phyloP scores from a whole-genome alignment of 768 basidiomycete genomes.

The Termitomyces titanicus region DNA sequence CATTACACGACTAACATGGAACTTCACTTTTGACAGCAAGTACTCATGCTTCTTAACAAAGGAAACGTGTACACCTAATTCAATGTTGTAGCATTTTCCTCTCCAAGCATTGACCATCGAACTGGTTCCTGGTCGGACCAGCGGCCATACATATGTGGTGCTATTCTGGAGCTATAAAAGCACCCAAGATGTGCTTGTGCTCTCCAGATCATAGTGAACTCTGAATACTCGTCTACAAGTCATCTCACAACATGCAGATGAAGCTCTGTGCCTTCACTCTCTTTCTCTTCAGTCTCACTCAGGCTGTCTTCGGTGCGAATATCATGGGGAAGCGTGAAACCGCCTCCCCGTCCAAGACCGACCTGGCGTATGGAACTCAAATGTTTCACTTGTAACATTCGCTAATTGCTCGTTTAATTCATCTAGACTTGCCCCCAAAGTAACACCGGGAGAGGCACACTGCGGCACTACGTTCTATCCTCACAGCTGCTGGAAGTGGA shows the following conservation, averaged over 20 bases:
- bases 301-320: neutral
- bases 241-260: conserved; percentile 12
- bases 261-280: conserved; percentile 6
- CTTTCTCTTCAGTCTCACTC: neutral
- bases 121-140: too few relatives aligned
- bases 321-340: neutral
- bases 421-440: neutral
- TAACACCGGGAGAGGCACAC: neutral
- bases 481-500: neutral
- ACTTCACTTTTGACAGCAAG: too few relatives aligned
- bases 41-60: too few relatives aligned
- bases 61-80: too few relatives aligned
- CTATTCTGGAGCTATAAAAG: neutral
- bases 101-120: too few relatives aligned
- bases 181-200: too few relatives aligned
- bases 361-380: neutral
- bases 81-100: too few relatives aligned
- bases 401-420: neutral
- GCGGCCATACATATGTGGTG: too few relatives aligned
- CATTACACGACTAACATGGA: too few relatives aligned
- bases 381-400: neutral
- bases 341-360: too few relatives aligned
- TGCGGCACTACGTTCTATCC: neutral
- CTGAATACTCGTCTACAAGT: neutral
- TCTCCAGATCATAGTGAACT: neutral